Evolutionary conservation across 305 asterid species (phyloP).

Genomic region (Fraxinus paxiana): DNA sequence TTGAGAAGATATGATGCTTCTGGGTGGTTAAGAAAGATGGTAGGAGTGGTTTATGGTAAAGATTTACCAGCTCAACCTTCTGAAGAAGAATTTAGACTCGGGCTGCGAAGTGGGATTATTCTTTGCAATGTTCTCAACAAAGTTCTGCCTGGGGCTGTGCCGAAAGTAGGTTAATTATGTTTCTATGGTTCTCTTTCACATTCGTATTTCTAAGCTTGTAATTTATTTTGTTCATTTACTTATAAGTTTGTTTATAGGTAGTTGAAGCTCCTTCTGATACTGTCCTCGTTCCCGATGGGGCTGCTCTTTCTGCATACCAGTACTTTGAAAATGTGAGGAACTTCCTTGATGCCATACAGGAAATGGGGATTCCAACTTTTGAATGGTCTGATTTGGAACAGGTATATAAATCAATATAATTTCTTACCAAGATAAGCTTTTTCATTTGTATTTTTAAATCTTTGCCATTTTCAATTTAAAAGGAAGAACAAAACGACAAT

Average conservation of each 20-base stretch:
- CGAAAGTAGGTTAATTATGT: conserved; percentile 52
- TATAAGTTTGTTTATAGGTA: conserved; percentile 49
- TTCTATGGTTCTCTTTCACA: neutral
- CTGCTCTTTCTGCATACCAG: conserved; percentile 85
- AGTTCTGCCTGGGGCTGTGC: conserved; percentile 71
- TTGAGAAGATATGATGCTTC: conserved; percentile 83
- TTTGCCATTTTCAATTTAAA: neutral
- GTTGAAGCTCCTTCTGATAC: conserved; percentile 76
- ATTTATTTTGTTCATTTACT: conserved; percentile 16
- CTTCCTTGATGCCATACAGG: conserved; percentile 68
- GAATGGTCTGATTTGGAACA: conserved; percentile 93
- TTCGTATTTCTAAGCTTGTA: neutral
- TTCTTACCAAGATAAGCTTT: neutral
- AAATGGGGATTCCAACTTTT: conserved; percentile 81
- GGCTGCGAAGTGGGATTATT: conserved; percentile 80
- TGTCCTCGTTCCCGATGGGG: conserved; percentile 73
- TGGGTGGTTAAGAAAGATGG: conserved; percentile 75
- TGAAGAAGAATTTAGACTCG: conserved; percentile 76
- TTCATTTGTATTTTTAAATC: conserved; percentile 3
- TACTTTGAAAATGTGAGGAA: conserved; percentile 91
- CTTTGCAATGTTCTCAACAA: conserved; percentile 87
- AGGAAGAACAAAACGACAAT: neutral
- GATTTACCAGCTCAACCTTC: conserved; percentile 87
- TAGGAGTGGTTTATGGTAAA: conserved; percentile 75
- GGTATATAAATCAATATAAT: conserved; percentile 34